Conservation (phyloP, 331 rosid genomes). For the Rosa hybrid region DNA sequence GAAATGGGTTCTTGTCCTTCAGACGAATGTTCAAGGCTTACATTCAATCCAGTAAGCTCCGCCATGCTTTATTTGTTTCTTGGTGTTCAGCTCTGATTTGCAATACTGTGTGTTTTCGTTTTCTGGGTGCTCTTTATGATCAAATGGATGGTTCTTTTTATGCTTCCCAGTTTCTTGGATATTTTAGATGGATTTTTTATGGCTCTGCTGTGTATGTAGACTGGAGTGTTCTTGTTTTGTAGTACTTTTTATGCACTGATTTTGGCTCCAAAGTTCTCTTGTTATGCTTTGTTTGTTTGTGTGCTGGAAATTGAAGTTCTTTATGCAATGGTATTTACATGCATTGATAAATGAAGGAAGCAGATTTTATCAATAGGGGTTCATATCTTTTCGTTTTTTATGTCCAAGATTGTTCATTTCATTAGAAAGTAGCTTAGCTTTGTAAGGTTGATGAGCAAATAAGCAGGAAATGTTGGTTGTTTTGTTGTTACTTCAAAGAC, state of each 20-base stretch:
- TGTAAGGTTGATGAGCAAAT: not conserved
- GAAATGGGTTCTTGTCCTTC: conserved; percentile 38
- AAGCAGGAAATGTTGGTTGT: conserved; percentile 5
- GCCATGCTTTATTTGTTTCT: not conserved
- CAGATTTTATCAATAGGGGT: not conserved
- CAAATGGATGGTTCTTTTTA: not conserved
- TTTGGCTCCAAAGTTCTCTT: conserved; percentile 1
- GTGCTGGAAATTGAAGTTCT: not conserved
- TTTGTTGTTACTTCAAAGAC: not conserved
- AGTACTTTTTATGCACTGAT: not conserved
- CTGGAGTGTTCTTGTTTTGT: not conserved
- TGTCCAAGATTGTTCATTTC: conserved; percentile 1
- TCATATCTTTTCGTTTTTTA: not conserved
- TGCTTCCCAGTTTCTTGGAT: not conserved
- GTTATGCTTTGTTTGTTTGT: not conserved
- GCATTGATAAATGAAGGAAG: conserved; percentile 9
- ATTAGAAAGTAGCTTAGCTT: not conserved
- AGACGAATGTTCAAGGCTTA: conserved; percentile 38
- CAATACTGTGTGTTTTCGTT: not conserved
- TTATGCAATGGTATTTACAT: not conserved
- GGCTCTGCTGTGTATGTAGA: not conserved
- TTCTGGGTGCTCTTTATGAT: not conserved
- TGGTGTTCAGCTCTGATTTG: not conserved
- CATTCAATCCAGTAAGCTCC: conserved; percentile 53
- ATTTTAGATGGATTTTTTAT: not conserved